Evolutionary conservation across 805 yeast species (phyloP).

Genomic region (Lachancea quebecensis): DNA sequence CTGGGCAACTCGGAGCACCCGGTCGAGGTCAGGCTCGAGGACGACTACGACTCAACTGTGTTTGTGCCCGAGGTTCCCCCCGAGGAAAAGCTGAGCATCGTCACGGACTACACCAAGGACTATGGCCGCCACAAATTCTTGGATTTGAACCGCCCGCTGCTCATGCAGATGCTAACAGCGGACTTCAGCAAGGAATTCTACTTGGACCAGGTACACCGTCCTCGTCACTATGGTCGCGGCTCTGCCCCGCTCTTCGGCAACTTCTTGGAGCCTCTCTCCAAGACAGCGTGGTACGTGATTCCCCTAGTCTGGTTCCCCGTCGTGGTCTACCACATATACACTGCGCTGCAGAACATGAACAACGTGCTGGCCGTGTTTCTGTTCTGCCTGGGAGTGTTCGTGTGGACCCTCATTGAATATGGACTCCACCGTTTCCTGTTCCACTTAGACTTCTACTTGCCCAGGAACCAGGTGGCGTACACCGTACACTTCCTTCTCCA

Average conservation of each 20-base stretch:
- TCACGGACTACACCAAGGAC: slow-evolving; percentile 73
- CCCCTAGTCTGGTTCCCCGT: slow-evolving; percentile 86
- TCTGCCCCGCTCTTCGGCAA: slow-evolving; percentile 95
- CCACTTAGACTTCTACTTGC: slow-evolving; percentile 84
- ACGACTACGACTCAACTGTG: slow-evolving; percentile 43
- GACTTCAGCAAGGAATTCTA: slow-evolving; percentile 82
- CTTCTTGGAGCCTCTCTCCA: slow-evolving; percentile 82
- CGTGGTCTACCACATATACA: slow-evolving; percentile 53
- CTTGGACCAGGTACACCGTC: slow-evolving; percentile 93
- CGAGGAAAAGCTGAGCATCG: slow-evolving; percentile 63
- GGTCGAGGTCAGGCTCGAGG: slow-evolving; percentile 50
- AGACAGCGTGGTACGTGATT: slow-evolving; percentile 92
- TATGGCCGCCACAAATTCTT: slow-evolving; percentile 72
- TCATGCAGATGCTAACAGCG: slow-evolving; percentile 71
- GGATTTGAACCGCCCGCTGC: slow-evolving; percentile 75
- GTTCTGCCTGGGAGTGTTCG: slow-evolving; percentile 74
- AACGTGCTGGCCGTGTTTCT: slow-evolving; percentile 43
- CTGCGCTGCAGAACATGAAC: slow-evolving; percentile 48
- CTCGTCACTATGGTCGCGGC: slow-evolving; percentile 95
- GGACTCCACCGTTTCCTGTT: slow-evolving; percentile 81
- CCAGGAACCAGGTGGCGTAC: slow-evolving; percentile 67
- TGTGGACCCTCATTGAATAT: slow-evolving; percentile 93
- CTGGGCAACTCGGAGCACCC: slow-evolving; percentile 46
- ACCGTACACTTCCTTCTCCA: slow-evolving; percentile 85
- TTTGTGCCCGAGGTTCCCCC: slow-evolving; percentile 59